These are phyloP conservation scores for Aureobasidium sp. DNA, from an alignment of 2,329 filamentous ascomycete species.

Conservation along the genomic window DNA sequence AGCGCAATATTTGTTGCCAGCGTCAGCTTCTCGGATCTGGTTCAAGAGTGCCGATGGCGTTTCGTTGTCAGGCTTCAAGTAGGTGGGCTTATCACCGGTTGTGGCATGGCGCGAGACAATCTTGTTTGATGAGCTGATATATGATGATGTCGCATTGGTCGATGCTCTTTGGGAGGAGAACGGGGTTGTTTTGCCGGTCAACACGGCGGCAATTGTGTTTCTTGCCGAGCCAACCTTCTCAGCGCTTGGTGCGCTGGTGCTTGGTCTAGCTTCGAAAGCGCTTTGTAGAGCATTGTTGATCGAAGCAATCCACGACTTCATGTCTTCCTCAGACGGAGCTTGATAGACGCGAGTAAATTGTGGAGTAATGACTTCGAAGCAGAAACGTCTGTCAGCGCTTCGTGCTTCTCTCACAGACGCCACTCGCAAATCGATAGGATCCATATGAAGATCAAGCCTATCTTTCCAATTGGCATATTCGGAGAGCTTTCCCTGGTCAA, in stretches of 20 bases:
- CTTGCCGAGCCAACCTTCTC: conserved; percentile 54
- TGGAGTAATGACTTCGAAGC: conserved; percentile 96
- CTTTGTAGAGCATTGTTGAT: conserved; percentile 97
- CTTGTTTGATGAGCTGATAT: conserved; percentile 31
- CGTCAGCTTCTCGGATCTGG: conserved; percentile 79
- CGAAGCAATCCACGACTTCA: conserved; percentile 91
- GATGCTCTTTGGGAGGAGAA: conserved; percentile 50
- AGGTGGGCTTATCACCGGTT: conserved; percentile 76
- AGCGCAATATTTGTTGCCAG: conserved; percentile 88
- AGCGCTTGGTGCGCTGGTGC: conserved; percentile 40
- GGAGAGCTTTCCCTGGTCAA: conserved; percentile 92
- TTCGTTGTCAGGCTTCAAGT: conserved; percentile 64
- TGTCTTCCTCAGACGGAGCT: conserved; percentile 94
- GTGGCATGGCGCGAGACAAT: conserved; percentile 79
- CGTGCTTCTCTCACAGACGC: conserved; percentile 93
- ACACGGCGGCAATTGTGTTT: conserved; percentile 83
- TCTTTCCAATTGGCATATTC: conserved; percentile 99
- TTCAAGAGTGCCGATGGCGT: conserved; percentile 82
- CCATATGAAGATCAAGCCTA: conserved; percentile 91
- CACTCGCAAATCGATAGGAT: conserved; percentile 93
- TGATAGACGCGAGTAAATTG: conserved; percentile 95
- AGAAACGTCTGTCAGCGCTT: conserved; percentile 90
- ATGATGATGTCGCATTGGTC: conserved; percentile 20
- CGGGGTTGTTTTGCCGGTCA: conserved; percentile 85
- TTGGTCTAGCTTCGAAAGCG: conserved; percentile 69